Evolutionary conservation across 2,329 filamentous ascomycete genomes (phyloP).

Genomic region (Orbilia blumenaviensis): DNA sequence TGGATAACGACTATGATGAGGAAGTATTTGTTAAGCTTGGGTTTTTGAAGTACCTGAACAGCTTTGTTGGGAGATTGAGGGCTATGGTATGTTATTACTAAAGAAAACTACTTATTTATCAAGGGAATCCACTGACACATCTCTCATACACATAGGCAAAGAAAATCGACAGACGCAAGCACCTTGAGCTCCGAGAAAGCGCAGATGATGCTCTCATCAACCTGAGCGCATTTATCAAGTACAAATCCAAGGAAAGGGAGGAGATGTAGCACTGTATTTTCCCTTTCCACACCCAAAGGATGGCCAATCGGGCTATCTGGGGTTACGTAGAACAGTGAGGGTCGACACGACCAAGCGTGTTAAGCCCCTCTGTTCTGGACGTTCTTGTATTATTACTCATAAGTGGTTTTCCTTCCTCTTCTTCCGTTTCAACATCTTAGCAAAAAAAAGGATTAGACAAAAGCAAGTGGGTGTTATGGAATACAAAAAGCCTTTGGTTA

Average conservation of each 20-base stretch:
- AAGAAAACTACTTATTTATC: background rate
- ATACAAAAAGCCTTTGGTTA: background rate
- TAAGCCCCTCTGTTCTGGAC: too few relatives aligned
- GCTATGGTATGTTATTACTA: slow-evolving; percentile 62
- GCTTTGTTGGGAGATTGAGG: slow-evolving; percentile 66
- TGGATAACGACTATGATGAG: slow-evolving; percentile 68
- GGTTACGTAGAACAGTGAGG: too few relatives aligned
- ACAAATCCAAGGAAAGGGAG: slow-evolving; percentile 69
- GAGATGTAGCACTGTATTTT: background rate
- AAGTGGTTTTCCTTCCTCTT: too few relatives aligned
- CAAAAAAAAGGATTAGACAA: slow-evolving; percentile 29
- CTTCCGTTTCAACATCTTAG: background rate
- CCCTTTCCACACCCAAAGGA: background rate
- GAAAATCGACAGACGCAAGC: slow-evolving; percentile 70
- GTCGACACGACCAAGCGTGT: too few relatives aligned
- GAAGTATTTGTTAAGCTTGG: slow-evolving; percentile 72
- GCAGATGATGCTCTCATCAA: slow-evolving; percentile 72
- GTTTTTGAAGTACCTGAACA: slow-evolving; percentile 70
- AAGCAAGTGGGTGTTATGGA: slow-evolving; percentile 12
- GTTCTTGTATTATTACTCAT: too few relatives aligned
- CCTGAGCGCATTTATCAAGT: slow-evolving; percentile 70
- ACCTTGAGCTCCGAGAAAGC: slow-evolving; percentile 68
- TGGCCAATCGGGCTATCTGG: too few relatives aligned
- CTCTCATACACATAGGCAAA: slow-evolving; percentile 61
- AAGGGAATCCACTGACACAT: background rate